Conservation (phyloP, 768 basidiomycete genomes). For the Rhizopogon rudus region DNA sequence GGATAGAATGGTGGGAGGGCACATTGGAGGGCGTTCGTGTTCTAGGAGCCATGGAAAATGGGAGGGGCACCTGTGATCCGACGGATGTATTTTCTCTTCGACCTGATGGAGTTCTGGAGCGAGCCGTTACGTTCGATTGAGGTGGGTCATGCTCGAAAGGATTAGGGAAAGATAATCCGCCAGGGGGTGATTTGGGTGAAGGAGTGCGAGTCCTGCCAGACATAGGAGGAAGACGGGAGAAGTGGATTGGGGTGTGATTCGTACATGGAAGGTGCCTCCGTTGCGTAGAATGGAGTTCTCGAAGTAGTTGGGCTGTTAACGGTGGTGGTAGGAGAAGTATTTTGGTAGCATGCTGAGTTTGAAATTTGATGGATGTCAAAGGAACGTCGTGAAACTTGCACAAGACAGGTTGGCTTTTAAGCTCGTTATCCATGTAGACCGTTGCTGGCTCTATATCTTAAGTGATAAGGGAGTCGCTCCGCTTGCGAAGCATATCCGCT, state of each 20-base stretch:
- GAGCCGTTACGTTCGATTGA: constrained; percentile 6
- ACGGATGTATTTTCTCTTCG: constrained; percentile 11
- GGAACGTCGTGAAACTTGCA: constrained; percentile 60
- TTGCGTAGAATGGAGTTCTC: neutral
- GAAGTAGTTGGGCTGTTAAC: no score
- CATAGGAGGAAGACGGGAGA: constrained; percentile 6
- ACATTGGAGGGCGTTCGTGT: neutral
- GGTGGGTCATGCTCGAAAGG: constrained; percentile 6
- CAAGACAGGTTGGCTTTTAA: constrained; percentile 68
- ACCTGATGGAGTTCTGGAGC: constrained; percentile 7
- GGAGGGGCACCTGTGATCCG: constrained; percentile 1
- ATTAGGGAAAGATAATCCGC: constrained; percentile 5
- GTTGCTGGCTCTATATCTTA: neutral
- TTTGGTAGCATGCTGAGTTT: no score
- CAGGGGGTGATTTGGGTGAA: constrained; percentile 11
- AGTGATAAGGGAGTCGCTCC: constrained; percentile 70
- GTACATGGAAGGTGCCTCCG: constrained; percentile 3
- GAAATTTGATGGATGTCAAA: no score
- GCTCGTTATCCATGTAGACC: neutral
- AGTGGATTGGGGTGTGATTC: constrained; percentile 1
- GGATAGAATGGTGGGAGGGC: neutral
- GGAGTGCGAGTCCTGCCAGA: constrained; percentile 16
- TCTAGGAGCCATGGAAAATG: constrained; percentile 4
- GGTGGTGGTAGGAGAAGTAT: no score
- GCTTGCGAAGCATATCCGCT: constrained; percentile 66